Conservation (phyloP, 345 rosid species). For the Schrenkiella parvula region DNA sequence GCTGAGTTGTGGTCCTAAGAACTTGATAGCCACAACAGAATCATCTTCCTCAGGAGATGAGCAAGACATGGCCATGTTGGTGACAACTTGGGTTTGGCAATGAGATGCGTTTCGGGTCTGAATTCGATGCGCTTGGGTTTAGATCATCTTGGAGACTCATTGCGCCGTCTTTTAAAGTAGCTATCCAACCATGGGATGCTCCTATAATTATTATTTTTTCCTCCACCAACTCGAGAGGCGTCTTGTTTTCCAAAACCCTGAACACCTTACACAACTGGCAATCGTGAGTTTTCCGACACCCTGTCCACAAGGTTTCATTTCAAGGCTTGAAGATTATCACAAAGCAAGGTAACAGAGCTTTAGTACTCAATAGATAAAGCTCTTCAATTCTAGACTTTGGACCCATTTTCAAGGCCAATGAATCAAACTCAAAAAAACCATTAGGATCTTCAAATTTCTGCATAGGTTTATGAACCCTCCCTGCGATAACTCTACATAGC, state of each 20-base stretch:
- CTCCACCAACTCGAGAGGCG: background rate
- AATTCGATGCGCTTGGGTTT: background rate
- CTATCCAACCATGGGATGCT: background rate
- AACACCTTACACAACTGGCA: background rate
- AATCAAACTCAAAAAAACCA: constrained; percentile 53
- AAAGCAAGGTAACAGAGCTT: constrained; percentile 76
- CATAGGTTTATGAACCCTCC: constrained; percentile 52
- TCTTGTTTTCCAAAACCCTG: background rate
- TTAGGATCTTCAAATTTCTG: constrained; percentile 39
- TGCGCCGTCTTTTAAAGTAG: background rate
- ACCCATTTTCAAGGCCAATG: constrained; percentile 54
- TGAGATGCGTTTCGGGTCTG: background rate
- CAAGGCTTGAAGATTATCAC: constrained; percentile 50
- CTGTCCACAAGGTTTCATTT: background rate
- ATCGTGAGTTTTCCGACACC: background rate
- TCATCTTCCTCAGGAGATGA: background rate
- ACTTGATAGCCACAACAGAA: background rate
- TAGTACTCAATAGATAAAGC: constrained; percentile 46
- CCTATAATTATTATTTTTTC: background rate
- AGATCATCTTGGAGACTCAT: background rate
- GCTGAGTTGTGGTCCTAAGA: background rate
- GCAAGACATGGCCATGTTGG: background rate
- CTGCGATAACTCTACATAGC: constrained; percentile 71
- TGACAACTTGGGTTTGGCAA: constrained; percentile 1
- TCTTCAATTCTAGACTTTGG: constrained; percentile 42